Percentiles rank a stretch among this genome's conserved stretches.
phyloP scores from a whole-genome alignment of 2,329 filamentous ascomycete genomes.

The Neonectria ditissima region DNA sequence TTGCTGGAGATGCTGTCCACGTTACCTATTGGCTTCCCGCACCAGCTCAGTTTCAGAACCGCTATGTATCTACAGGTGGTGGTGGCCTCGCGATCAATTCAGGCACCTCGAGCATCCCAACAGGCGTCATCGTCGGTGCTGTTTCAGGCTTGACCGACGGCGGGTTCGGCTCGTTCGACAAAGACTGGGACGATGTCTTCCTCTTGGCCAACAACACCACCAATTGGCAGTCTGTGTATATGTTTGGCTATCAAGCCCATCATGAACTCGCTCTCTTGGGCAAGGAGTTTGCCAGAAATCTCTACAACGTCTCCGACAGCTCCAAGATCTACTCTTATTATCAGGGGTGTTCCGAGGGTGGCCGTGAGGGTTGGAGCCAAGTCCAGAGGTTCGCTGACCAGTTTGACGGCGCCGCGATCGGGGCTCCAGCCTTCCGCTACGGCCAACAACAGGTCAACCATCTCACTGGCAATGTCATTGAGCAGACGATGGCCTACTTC shows the following conservation, averaged over 20 bases:
- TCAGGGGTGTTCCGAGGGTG: conserved; percentile 66
- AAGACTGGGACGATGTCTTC: conserved; percentile 51
- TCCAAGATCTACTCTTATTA: conserved; percentile 60
- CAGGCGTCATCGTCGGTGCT: conserved; percentile 59
- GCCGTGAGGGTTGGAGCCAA: conserved; percentile 61
- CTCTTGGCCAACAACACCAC: conserved; percentile 54
- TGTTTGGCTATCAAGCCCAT: conserved; percentile 54
- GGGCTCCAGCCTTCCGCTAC: conserved; percentile 61
- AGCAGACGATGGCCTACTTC: conserved; percentile 54
- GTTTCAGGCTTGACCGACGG: conserved; percentile 62
- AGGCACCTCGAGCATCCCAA: conserved; percentile 48
- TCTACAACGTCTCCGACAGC: conserved; percentile 51
- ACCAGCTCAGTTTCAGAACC: conserved; percentile 12
- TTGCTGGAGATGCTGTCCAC: conserved; percentile 12
- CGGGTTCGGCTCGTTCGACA: conserved; percentile 61
- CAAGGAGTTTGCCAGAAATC: conserved; percentile 56
- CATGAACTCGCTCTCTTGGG: conserved; percentile 54
- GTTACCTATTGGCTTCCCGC: conserved; percentile 22
- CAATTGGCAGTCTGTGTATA: conserved; percentile 51
- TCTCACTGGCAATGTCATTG: conserved; percentile 53
- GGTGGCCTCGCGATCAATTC: conserved; percentile 57
- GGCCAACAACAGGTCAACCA: conserved; percentile 60
- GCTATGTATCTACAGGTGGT: conserved; percentile 36
- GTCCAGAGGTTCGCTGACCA: conserved; percentile 62
- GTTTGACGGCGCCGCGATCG: conserved; percentile 60